Evolutionary conservation across 176 grass and related monocot species (phyloP).

Genomic region (Zea mays): Zm-B73-REFERENCE-NAM-5.0 NC_050103.1:63540501-63541000

Average conservation of each 20-base stretch:
- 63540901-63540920: constrained; percentile 45
- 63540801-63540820: constrained; percentile 59
- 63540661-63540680: constrained; percentile 16
- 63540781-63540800: constrained; percentile 83
- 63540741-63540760: constrained; percentile 92
- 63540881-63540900: constrained; percentile 56
- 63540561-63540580: constrained; percentile 37
- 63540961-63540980: constrained; percentile 86
- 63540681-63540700: constrained; percentile 82
- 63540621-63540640: not conserved
- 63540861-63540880: constrained; percentile 80
- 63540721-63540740: constrained; percentile 92
- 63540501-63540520: constrained; percentile 28
- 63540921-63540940: constrained; percentile 62
- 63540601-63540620: not conserved
- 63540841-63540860: constrained; percentile 64
- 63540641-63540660: not conserved
- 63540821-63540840: constrained; percentile 63
- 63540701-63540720: constrained; percentile 70
- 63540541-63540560: constrained; percentile 46
- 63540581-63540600: constrained; percentile 9
- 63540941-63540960: constrained; percentile 74
- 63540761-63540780: constrained; percentile 67
- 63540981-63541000: constrained; percentile 96
- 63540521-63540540: constrained; percentile 6